Evolutionary conservation across 1,284 basidiomycete genomes (phyloP).

Genomic region (Sanghuangporus weigelae): DNA sequence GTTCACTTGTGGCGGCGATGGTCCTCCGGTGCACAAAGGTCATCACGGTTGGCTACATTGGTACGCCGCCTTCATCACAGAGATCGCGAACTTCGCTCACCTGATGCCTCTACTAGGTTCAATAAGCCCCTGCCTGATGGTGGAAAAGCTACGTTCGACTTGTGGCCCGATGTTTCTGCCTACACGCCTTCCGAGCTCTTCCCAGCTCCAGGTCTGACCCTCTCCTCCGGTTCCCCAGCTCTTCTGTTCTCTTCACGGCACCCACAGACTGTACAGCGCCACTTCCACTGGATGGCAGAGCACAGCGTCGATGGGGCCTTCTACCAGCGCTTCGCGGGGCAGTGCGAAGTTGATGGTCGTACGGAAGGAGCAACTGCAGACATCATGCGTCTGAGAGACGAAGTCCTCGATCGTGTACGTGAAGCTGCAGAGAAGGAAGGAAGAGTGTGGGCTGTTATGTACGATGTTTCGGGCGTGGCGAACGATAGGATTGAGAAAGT

Average conservation of each 20-base stretch:
- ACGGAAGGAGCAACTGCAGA: constrained; percentile 41
- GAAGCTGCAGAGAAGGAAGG: constrained; percentile 73
- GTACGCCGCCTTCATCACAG: not conserved
- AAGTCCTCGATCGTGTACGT: constrained; percentile 61
- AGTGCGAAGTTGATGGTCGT: constrained; percentile 47
- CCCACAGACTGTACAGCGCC: constrained; percentile 63
- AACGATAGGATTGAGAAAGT: constrained; percentile 53
- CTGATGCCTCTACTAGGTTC: constrained; percentile 35
- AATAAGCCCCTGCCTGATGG: constrained; percentile 58
- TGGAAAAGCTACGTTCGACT: constrained; percentile 61
- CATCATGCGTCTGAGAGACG: constrained; percentile 57
- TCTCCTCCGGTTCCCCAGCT: constrained; percentile 49
- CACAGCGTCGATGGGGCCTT: constrained; percentile 75
- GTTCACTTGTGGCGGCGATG: constrained; percentile 66
- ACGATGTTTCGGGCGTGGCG: constrained; percentile 66
- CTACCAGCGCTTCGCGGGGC: constrained; percentile 64
- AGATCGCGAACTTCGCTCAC: not conserved
- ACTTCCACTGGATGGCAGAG: constrained; percentile 79
- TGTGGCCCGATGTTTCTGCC: constrained; percentile 70
- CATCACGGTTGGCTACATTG: constrained; percentile 84
- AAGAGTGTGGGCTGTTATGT: constrained; percentile 77
- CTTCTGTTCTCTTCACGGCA: constrained; percentile 72
- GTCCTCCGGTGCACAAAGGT: constrained; percentile 42
- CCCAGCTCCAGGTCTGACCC: constrained; percentile 54
- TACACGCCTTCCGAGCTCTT: constrained; percentile 67